These are phyloP conservation scores for Adansonia gregorii DNA, from an alignment of 441 rosid genomes.

Conservation along the genomic window DNA sequence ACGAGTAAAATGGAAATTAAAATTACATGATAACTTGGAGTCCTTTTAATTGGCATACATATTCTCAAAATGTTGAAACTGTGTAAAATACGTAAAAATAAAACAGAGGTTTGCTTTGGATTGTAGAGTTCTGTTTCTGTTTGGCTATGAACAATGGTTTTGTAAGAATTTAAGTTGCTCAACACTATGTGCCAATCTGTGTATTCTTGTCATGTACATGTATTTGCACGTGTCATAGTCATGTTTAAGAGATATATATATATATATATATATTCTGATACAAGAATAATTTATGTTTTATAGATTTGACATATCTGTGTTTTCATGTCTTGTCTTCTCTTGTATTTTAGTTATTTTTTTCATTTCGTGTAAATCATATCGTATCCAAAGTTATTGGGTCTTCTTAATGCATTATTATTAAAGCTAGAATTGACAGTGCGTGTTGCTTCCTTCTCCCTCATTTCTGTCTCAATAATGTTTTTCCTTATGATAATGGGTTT, in stretches of 20 bases:
- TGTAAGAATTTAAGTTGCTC: background rate
- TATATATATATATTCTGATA: too few species aligned
- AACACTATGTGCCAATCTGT: background rate
- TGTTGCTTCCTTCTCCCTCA: background rate
- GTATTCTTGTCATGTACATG: too few species aligned
- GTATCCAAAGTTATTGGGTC: too few species aligned
- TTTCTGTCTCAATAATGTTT: background rate
- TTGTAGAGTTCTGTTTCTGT: background rate
- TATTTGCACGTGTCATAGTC: too few species aligned
- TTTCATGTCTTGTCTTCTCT: too few species aligned
- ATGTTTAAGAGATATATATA: too few species aligned
- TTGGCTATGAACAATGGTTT: background rate
- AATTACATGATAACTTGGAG: background rate
- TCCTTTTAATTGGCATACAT: background rate
- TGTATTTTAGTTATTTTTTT: too few species aligned
- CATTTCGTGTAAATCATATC: too few species aligned
- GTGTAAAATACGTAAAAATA: background rate
- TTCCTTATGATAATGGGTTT: background rate
- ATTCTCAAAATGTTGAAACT: background rate
- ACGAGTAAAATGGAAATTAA: background rate
- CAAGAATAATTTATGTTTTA: too few species aligned
- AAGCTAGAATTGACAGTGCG: background rate
- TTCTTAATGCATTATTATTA: background rate
- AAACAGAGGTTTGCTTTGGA: background rate
- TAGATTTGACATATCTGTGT: too few species aligned